These are phyloP conservation scores for sunflower (Helianthus annuus) DNA, from an alignment of 129 eudicot genomes.

Conservation along the genomic window HanXRQr2.0-SUNRISE NC_035449.2:139500445-139500944, in stretches of 20 bases:
- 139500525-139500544: too few species aligned
- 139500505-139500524: neutral
- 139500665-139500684: conserved; percentile 91
- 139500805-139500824: conserved; percentile 32
- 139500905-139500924: neutral
- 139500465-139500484: conserved; percentile 23
- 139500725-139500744: conserved; percentile 58
- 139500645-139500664: conserved; percentile 66
- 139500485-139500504: neutral
- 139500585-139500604: conserved; percentile 57
- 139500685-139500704: conserved; percentile 55
- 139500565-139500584: neutral
- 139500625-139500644: conserved; percentile 59
- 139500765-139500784: conserved; percentile 32
- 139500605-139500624: conserved; percentile 81
- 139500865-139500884: conserved; percentile 27
- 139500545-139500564: too few species aligned
- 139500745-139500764: conserved; percentile 36
- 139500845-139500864: conserved; percentile 58
- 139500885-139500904: neutral
- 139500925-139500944: conserved; percentile 6
- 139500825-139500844: conserved; percentile 51
- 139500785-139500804: conserved; percentile 23
- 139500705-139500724: conserved; percentile 53
- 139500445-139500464: neutral